These are phyloP conservation scores for Coffea humblotiana DNA, from an alignment of 305 asterid genomes.

Conservation along the genomic window DNA sequence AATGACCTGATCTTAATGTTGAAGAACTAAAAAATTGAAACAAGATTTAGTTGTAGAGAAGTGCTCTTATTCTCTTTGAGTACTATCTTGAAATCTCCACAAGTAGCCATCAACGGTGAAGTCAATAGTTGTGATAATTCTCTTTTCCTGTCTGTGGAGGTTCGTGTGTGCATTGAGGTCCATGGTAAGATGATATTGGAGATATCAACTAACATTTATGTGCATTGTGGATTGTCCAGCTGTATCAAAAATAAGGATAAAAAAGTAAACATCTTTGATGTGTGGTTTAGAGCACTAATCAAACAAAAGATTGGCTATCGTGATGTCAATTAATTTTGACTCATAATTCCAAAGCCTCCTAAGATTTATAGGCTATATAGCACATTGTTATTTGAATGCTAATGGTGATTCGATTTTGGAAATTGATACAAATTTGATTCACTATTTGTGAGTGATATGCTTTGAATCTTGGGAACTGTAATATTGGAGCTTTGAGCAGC, in stretches of 20 bases:
- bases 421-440: too few species aligned
- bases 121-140: background rate
- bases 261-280: background rate
- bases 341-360: background rate
- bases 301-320: background rate
- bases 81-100: background rate
- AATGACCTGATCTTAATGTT: background rate
- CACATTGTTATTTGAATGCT: background rate
- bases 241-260: background rate
- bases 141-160: background rate
- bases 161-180: background rate
- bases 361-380: background rate
- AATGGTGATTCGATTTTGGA: background rate
- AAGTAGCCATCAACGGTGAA: background rate
- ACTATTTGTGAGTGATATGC: background rate
- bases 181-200: background rate
- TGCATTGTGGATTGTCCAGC: background rate
- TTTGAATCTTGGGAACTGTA: constrained; percentile 4
- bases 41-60: background rate
- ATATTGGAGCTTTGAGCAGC: constrained; percentile 1
- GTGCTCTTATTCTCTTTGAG: background rate
- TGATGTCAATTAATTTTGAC: background rate
- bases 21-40: background rate
- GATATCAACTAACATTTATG: background rate
- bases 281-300: background rate